Percentiles rank a stretch among this genome's conserved stretches.
These are phyloP conservation scores for Sanghuangporus weigelae DNA, from an alignment of 1,284 basidiomycete species.

Conservation along the genomic window DNA sequence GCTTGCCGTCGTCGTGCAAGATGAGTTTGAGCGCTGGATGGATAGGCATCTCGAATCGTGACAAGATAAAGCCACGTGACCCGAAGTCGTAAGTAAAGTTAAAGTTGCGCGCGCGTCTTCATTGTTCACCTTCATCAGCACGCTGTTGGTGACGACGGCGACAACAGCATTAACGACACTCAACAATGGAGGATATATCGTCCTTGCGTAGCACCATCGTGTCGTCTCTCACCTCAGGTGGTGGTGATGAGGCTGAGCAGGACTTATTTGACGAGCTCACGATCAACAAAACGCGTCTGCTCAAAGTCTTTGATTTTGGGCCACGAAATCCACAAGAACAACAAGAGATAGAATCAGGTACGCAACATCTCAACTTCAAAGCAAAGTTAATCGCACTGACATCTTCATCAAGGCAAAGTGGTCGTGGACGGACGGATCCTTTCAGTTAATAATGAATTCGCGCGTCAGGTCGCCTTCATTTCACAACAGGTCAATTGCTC, in stretches of 20 bases:
- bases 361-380: constrained; percentile 23
- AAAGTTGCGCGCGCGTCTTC: not conserved
- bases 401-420: constrained; percentile 46
- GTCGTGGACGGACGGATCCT: constrained; percentile 53
- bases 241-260: constrained; percentile 51
- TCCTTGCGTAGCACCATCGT: constrained; percentile 38
- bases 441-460: constrained; percentile 67
- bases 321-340: constrained; percentile 57
- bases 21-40: not conserved
- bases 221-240: constrained; percentile 34
- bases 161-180: not conserved
- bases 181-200: constrained; percentile 25
- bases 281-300: constrained; percentile 53
- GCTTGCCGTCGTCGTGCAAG: not conserved
- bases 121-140: not conserved
- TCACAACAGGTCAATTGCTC: constrained; percentile 73
- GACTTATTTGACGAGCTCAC: constrained; percentile 72
- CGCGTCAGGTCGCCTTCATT: constrained; percentile 69
- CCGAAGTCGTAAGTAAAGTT: no score
- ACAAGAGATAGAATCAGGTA: constrained; percentile 69
- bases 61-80: not conserved
- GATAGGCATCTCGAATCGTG: not conserved
- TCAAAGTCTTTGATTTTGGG: constrained; percentile 60
- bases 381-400: not conserved
- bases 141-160: not conserved